phyloP scores from a whole-genome alignment of 345 rosid genomes.

The Arabis alpina region DNA sequence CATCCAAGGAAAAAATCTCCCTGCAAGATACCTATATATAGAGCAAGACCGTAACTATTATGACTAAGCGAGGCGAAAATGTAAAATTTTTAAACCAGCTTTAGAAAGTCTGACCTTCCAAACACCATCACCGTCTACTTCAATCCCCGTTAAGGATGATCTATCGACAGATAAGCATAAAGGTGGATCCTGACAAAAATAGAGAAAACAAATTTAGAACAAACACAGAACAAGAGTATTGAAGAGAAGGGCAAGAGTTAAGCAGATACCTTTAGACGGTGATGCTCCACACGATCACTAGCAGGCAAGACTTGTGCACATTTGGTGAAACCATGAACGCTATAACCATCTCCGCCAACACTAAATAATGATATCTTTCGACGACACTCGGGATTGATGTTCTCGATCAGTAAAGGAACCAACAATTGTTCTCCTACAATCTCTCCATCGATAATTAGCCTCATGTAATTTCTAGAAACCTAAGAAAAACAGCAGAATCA shows the following conservation, averaged over 20 bases:
- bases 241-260: conserved; percentile 14
- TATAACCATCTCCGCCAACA: conserved; percentile 46
- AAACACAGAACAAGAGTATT: conserved; percentile 9
- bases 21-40: conserved; percentile 67
- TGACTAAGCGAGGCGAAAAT: not conserved
- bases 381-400: conserved; percentile 33
- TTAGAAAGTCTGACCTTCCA: conserved; percentile 67
- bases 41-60: conserved; percentile 10
- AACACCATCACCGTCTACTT: conserved; percentile 64
- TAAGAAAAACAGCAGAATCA: conserved; percentile 30
- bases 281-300: conserved; percentile 48
- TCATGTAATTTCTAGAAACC: conserved; percentile 51
- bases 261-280: conserved; percentile 46
- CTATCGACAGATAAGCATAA: conserved; percentile 57
- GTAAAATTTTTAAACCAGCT: conserved; percentile 1
- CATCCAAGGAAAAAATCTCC: conserved; percentile 74
- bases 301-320: conserved; percentile 53
- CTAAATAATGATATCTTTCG: conserved; percentile 51
- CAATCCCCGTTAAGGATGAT: conserved; percentile 62
- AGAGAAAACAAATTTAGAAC: conserved; percentile 6
- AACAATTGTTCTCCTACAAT: conserved; percentile 52
- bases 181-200: conserved; percentile 64
- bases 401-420: conserved; percentile 41
- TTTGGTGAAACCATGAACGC: conserved; percentile 58
- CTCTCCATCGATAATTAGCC: conserved; percentile 60